Conservation (phyloP, 371 early-diverging fungal species). For the Syncephalis plumigaleata region DNA sequence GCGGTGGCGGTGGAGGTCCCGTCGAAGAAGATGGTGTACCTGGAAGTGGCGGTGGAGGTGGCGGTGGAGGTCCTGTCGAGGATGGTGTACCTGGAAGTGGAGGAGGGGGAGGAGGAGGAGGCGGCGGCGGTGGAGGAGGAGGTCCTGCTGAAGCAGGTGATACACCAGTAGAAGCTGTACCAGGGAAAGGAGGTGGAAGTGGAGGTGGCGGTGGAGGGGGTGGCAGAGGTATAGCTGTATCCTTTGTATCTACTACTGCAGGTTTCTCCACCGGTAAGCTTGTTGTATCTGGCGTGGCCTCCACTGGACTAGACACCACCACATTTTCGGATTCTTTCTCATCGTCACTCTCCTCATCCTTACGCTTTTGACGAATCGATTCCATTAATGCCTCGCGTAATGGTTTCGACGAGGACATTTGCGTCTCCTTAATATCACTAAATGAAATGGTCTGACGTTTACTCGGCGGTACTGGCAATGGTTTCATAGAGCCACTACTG, state of each 20-base stretch:
- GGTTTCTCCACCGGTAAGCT: not conserved
- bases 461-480: too few species aligned
- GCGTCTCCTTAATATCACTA: too few species aligned
- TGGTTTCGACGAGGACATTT: too few species aligned
- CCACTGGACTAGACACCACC: not conserved
- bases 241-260: not conserved
- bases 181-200: slow-evolving; percentile 6
- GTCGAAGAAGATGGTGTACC: slow-evolving; percentile 4
- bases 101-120: slow-evolving; percentile 2
- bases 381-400: too few species aligned
- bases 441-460: too few species aligned
- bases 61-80: too few species aligned
- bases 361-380: not conserved
- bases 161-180: too few species aligned
- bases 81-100: too few species aligned
- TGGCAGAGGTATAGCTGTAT: slow-evolving; percentile 2
- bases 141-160: too few species aligned
- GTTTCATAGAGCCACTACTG: too few species aligned
- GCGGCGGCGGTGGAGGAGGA: slow-evolving; percentile 3
- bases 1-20: slow-evolving; percentile 14
- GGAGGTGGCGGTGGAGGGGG: slow-evolving; percentile 6
- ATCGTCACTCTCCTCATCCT: not conserved
- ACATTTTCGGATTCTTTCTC: not conserved
- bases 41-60: slow-evolving; percentile 10
- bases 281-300: not conserved